phyloP scores from a whole-genome alignment of 768 basidiomycete genomes.

The Boletus pseudopeckii region DNA sequence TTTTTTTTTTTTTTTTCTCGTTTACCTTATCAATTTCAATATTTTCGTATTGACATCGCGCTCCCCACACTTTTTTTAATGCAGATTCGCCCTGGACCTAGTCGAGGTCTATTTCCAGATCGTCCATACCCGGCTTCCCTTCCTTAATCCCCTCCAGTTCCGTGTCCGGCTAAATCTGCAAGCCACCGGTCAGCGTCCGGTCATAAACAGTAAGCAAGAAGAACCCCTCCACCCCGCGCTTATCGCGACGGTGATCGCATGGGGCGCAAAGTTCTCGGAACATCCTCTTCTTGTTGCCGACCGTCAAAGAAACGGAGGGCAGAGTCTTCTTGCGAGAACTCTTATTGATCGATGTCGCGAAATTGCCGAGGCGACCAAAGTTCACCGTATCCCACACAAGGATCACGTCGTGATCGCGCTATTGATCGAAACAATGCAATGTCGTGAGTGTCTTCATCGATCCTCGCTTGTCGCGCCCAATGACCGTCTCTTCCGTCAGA shows the following conservation, averaged over 20 bases:
- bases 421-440: slow-evolving; percentile 80
- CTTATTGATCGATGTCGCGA: slow-evolving; percentile 80
- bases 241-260: slow-evolving; percentile 83
- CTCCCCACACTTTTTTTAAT: slow-evolving; percentile 9
- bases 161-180: slow-evolving; percentile 62
- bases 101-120: slow-evolving; percentile 95
- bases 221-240: slow-evolving; percentile 65
- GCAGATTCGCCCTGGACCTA: slow-evolving; percentile 86
- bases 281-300: slow-evolving; percentile 81
- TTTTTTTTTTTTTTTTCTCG: slow-evolving; percentile 22
- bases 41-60: slow-evolving; percentile 8
- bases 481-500: slow-evolving; percentile 41
- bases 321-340: slow-evolving; percentile 74
- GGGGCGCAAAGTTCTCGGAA: slow-evolving; percentile 93
- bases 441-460: slow-evolving; percentile 58
- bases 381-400: slow-evolving; percentile 72
- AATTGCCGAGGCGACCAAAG: slow-evolving; percentile 82
- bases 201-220: slow-evolving; percentile 28
- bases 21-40: slow-evolving; percentile 26
- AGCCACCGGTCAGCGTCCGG: slow-evolving; percentile 22
- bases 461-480: background rate
- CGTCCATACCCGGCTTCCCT: slow-evolving; percentile 82
- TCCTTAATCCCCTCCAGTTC: slow-evolving; percentile 81
- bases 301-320: slow-evolving; percentile 62
- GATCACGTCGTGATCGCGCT: slow-evolving; percentile 83